Conservation (phyloP, 495 filamentous ascomycete species). For the Xylaria bambusicola region DNA sequence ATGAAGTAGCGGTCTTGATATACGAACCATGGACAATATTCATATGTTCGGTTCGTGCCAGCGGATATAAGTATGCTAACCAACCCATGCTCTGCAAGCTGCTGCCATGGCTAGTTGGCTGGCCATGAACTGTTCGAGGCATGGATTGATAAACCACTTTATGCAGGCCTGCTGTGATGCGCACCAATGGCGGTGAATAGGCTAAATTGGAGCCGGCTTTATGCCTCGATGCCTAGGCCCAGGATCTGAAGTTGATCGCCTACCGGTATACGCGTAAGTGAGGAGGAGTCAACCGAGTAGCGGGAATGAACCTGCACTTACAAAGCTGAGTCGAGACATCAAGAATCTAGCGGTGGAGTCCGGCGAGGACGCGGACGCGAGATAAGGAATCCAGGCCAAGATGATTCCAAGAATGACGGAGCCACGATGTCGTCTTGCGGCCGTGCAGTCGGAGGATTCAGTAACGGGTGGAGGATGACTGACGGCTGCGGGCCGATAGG, state of each 20-base stretch:
- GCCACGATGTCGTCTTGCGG: constrained; percentile 11
- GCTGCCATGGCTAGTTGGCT: constrained; percentile 16
- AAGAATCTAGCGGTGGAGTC: constrained; percentile 11
- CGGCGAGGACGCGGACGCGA: constrained; percentile 3
- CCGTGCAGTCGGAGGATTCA: constrained; percentile 13
- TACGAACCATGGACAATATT: not conserved
- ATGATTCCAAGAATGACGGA: constrained; percentile 2
- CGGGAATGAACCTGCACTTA: not conserved
- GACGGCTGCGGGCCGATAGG: constrained; percentile 21
- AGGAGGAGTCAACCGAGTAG: not conserved
- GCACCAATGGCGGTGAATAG: constrained; percentile 8
- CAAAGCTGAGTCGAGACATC: not conserved
- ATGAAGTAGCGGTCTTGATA: not conserved
- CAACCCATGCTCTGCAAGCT: not conserved
- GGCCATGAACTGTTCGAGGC: not conserved
- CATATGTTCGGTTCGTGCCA: not conserved
- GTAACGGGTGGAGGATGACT: constrained; percentile 14
- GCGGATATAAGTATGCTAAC: not conserved
- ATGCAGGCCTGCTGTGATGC: constrained; percentile 7
- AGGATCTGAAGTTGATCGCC: not conserved
- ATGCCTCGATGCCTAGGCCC: not conserved
- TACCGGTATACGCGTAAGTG: constrained; percentile 1
- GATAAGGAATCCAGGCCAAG: constrained; percentile 14
- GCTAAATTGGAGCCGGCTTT: constrained; percentile 13
- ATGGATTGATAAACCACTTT: constrained; percentile 8